These are phyloP conservation scores for Colletotrichum sp. DNA, from an alignment of 2,329 filamentous ascomycete species.

Conservation along the genomic window DNA sequence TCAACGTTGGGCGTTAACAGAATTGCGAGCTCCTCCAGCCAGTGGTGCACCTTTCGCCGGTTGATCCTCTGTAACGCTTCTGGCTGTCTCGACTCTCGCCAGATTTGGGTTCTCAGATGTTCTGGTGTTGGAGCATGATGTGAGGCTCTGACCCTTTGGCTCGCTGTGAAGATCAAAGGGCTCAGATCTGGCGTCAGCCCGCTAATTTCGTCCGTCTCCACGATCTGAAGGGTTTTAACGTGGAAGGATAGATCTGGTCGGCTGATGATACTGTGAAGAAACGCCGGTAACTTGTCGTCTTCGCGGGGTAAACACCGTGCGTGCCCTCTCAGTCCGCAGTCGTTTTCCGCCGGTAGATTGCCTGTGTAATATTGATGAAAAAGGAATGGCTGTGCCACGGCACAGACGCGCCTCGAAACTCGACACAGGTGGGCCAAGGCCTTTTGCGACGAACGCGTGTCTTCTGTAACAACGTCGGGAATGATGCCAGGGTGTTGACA, in stretches of 20 bases:
- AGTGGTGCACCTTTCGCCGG: background rate
- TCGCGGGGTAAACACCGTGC: background rate
- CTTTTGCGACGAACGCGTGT: background rate
- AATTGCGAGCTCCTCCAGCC: slow-evolving; percentile 10
- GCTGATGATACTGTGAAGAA: background rate
- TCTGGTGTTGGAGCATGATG: background rate
- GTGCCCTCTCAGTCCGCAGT: background rate
- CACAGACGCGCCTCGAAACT: background rate
- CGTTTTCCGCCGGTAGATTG: background rate
- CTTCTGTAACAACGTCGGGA: background rate
- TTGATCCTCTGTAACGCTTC: background rate
- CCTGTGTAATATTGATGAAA: slow-evolving; percentile 1
- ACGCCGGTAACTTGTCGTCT: background rate
- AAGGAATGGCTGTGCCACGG: slow-evolving; percentile 10
- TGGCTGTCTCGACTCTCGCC: background rate
- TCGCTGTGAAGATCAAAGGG: background rate
- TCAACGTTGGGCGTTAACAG: background rate
- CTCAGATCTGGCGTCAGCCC: background rate
- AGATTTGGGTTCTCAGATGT: background rate
- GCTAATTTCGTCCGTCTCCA: slow-evolving; percentile 1
- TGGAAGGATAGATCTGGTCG: background rate
- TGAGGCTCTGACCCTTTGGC: background rate
- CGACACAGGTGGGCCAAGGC: background rate
- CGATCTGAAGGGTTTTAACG: background rate
- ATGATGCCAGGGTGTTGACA: background rate